Conservation (phyloP, 164 flowering plant genomes). For the Akebia trifoliata region DNA sequence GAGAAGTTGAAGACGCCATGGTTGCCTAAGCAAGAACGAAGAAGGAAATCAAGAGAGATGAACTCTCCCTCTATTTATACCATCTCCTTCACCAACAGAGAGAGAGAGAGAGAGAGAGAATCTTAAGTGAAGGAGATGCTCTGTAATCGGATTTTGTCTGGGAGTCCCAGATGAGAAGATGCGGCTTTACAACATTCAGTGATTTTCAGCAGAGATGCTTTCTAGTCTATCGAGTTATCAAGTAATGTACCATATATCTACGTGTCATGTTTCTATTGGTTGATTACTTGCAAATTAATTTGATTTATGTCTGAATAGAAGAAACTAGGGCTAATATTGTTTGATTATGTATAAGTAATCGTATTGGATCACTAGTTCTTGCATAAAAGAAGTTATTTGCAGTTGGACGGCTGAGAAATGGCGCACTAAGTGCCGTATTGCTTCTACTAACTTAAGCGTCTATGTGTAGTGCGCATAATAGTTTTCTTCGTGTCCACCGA, state of each 20-base stretch:
- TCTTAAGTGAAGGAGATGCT: slow-evolving; percentile 19
- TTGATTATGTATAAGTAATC: background rate
- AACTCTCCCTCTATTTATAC: background rate
- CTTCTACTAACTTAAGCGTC: too few species aligned
- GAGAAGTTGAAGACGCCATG: slow-evolving; percentile 39
- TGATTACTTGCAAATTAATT: background rate
- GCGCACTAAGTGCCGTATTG: too few species aligned
- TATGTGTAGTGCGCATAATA: too few species aligned
- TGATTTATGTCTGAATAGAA: background rate
- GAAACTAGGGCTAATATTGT: background rate
- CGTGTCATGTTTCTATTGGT: background rate
- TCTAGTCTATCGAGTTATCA: background rate
- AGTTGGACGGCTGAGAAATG: slow-evolving; percentile 1
- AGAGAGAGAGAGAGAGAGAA: slow-evolving; percentile 1
- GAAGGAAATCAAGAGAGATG: background rate
- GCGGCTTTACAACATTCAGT: too few species aligned
- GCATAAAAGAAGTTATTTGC: background rate
- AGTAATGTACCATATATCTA: background rate
- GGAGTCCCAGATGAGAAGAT: background rate
- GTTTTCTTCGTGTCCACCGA: too few species aligned
- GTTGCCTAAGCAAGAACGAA: background rate
- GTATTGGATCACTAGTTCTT: background rate
- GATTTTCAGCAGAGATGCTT: too few species aligned
- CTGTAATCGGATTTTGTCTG: slow-evolving; percentile 18
- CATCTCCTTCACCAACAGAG: background rate